Evolutionary conservation across 2,329 filamentous ascomycete genomes (phyloP), one percentile per base, ranked within the genome.

Genomic region (Pseudogymnoascus sp.): DNA sequence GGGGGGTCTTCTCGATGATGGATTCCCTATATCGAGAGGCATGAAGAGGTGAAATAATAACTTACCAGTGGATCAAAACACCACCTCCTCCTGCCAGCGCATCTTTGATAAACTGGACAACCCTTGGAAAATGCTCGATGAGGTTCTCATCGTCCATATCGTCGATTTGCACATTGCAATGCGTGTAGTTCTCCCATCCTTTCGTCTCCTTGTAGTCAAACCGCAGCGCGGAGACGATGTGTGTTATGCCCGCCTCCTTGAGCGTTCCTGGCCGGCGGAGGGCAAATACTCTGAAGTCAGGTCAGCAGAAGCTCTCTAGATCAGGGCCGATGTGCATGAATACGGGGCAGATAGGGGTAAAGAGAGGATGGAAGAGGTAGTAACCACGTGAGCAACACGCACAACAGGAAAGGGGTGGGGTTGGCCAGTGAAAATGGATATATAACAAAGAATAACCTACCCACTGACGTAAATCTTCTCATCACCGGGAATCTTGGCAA

Each of bases 91-190:
- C 75, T 69, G 83, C 77, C 59, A 97, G 77, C 1, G 86, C 93
- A 41, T 85, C 78, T 68, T 93, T 85, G 67, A 97, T 96, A 74
- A 96, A 99, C 57, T 80, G 81, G 68, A 94, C 89, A 61, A 88
- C 88, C 59, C 79, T 79, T 6, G 92, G 85, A 64, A 97, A 87
- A 73, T 95, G 86, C 64, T 89, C 83, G 16, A 97, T 77, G 59
- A 97, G 75, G 74, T 99, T 90, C 67, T 92, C 87, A 70, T 97
- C 91, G 18, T 93, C 90, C 59, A 92, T 84, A 77, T 99, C 94
- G 73, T 97, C 90, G 43, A 97, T 85, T 66, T 95, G 88, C 65
- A 97, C 88, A 63, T 86, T 81, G 67, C 90, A 80, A 72, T 95
- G 91, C 65, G 86, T 77, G 72, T 86, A 91, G 41, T 81, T 78